phyloP scores from a whole-genome alignment of 78 protist genomes.

The Isochrysis galbana region DNA sequence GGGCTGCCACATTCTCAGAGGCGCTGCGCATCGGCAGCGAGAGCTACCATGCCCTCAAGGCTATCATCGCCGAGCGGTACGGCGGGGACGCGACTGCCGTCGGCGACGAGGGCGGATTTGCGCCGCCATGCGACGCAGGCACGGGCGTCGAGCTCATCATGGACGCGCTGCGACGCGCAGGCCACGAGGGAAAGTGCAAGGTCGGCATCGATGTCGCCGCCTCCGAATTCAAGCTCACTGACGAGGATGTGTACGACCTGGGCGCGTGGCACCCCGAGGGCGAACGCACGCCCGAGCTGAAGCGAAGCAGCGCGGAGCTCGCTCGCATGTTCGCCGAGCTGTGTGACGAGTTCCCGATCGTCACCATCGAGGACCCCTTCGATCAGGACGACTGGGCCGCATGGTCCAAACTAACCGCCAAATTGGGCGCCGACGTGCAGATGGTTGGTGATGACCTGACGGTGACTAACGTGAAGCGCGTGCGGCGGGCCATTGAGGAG shows the following conservation, averaged over 20 bases:
- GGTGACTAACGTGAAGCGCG: slow-evolving; percentile 93
- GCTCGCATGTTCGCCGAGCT: slow-evolving; percentile 50
- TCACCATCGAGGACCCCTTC: slow-evolving; percentile 98
- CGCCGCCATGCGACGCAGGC: slow-evolving; percentile 66
- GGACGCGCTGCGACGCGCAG: slow-evolving; percentile 94
- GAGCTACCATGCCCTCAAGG: slow-evolving; percentile 91
- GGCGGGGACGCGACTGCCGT: slow-evolving; percentile 85
- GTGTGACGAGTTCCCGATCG: slow-evolving; percentile 17
- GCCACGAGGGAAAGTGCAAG: slow-evolving; percentile 19
- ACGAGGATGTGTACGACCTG: slow-evolving; percentile 86
- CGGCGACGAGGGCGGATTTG: slow-evolving; percentile 99
- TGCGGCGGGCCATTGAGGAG: slow-evolving; percentile 83
- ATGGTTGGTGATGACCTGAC: slow-evolving; percentile 97
- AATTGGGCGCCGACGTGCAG: slow-evolving; percentile 55
- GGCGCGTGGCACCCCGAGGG: slow-evolving; percentile 17
- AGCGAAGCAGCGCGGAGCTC: slow-evolving; percentile 6
- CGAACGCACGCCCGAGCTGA: neutral
- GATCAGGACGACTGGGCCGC: slow-evolving; percentile 96
- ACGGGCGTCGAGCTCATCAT: slow-evolving; percentile 82
- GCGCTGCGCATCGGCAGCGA: neutral
- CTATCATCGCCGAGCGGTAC: slow-evolving; percentile 74
- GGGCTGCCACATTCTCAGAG: slow-evolving; percentile 80
- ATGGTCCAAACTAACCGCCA: slow-evolving; percentile 60
- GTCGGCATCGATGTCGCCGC: slow-evolving; percentile 95
- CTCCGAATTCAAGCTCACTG: slow-evolving; percentile 86